Evolutionary conservation across 2,329 filamentous ascomycete species (phyloP), one percentile per base, ranked within the genome.

Genomic region (Cercospora zeina): DNA sequence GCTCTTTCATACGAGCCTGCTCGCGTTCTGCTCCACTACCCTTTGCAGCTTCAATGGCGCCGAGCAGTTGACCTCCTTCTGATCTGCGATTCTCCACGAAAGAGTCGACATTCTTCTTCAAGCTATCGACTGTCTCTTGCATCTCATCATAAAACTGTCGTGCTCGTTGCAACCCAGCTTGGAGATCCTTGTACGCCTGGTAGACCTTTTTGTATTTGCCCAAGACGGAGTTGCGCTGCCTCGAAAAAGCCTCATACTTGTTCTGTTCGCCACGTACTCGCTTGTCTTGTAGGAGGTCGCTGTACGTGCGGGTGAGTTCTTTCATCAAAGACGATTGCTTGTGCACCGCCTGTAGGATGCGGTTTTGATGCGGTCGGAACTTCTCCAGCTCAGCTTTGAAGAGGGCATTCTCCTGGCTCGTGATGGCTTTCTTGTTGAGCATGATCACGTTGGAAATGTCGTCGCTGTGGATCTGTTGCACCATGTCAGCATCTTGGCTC

Each of bases 321-420:
- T 97, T 97, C 87, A 99, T 92, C 58, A 99, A 79, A 0, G 91
- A 88, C 0, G 90, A 87, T 75, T 99, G 95, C 77, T 97, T 99
- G 77, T 99, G 95, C 65, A 92, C 96, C 13, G 95, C 93, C 75
- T 97, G 92, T 8, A 96, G 80, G 14, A 99, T 84, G 34, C 95
- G 87, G 70, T 89, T 96, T 74, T 97, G 95, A 71, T 97, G 91
- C 30, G 92, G 89, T 45, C 92, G 83, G 78, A 97, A 99, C 76
- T 99, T 99, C 77, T 97, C 93, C n/a, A 99, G 82, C 76, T 99
- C 95, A 14, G 91, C 87, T 74, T 97, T 90, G 78, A 99, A 99
- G 2, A 99, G 83, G 71, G 96, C 91, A 11, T 83, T 88, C 75
- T 99, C 95, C 71, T 95, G 93, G 72, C 91, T 96, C 19, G 91